phyloP scores from a whole-genome alignment of 495 filamentous ascomycete genomes.

The Apiosordaria backusii region DNA sequence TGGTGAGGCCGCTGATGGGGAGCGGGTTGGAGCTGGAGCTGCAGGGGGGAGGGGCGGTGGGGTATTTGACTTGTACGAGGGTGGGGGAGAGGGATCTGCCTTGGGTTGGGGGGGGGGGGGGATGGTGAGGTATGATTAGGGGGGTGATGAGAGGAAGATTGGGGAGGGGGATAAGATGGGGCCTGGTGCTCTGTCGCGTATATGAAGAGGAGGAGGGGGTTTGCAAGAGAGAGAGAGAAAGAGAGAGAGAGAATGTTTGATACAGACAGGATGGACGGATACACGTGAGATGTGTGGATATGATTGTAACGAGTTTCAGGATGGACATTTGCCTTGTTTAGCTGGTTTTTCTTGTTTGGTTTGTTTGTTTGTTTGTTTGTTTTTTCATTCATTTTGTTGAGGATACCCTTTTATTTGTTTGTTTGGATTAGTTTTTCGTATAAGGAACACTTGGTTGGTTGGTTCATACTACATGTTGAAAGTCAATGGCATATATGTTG shows the following conservation, averaged over 20 bases:
- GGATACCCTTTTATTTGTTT: neutral
- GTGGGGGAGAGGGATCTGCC: conserved; percentile 74
- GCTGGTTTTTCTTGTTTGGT: too few relatives aligned
- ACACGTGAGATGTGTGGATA: too few relatives aligned
- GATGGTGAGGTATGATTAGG: neutral
- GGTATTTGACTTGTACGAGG: conserved; percentile 77
- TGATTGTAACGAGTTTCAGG: neutral
- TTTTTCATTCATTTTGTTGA: conserved; percentile 1
- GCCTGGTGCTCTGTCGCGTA: neutral
- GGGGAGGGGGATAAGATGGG: neutral
- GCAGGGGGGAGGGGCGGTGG: conserved; percentile 33
- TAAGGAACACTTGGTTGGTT: neutral
- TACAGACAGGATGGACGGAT: too few relatives aligned
- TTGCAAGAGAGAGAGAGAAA: too few relatives aligned
- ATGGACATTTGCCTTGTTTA: neutral
- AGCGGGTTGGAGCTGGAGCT: conserved; percentile 75
- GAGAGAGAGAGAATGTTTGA: too few relatives aligned
- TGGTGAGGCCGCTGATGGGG: conserved; percentile 81
- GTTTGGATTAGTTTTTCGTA: neutral
- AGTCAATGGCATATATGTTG: neutral
- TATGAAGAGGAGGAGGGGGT: neutral
- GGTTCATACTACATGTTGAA: neutral
- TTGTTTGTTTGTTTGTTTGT: conserved; percentile 7
- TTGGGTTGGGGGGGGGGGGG: conserved; percentile 48
- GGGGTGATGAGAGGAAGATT: too few relatives aligned